Percentiles rank a stretch among this genome's conserved stretches.
Conservation (phyloP, 768 basidiomycete genomes). For the Naganishia randhawae region DNA sequence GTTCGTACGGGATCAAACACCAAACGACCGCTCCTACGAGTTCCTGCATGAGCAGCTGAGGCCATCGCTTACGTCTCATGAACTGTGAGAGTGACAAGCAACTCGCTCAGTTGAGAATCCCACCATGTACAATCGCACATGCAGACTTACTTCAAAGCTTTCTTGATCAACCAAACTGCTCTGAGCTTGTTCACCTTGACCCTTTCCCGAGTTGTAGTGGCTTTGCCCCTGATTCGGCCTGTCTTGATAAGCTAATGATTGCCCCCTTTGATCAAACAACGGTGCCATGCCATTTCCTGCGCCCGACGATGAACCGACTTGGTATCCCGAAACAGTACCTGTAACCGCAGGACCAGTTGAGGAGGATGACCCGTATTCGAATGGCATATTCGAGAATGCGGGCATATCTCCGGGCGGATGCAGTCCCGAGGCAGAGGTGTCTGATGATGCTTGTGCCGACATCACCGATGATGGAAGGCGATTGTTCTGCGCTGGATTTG, state of each 20-base stretch:
- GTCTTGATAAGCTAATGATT: constrained; percentile 3
- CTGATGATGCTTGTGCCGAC: background rate
- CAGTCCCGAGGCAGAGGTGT: constrained; percentile 1
- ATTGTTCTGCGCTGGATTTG: too few species aligned
- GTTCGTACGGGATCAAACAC: constrained; percentile 44
- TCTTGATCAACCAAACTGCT: constrained; percentile 17
- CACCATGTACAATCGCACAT: background rate
- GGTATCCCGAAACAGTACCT: constrained; percentile 13
- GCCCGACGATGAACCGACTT: background rate
- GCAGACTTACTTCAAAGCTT: constrained; percentile 20
- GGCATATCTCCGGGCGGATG: background rate
- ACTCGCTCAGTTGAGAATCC: background rate
- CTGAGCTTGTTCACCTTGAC: background rate
- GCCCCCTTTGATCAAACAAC: constrained; percentile 3
- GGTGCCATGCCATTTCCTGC: background rate
- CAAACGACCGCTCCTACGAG: constrained; percentile 44
- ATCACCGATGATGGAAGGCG: background rate
- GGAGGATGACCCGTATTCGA: background rate
- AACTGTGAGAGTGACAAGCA: constrained; percentile 34
- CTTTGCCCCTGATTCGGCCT: background rate
- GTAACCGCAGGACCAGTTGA: background rate
- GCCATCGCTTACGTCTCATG: constrained; percentile 49
- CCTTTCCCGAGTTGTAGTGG: background rate
- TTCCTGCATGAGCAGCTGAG: constrained; percentile 47
- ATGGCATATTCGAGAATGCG: background rate